Conservation (phyloP, 2,329 filamentous ascomycete species). For the Grosmannia clavigera region DNA sequence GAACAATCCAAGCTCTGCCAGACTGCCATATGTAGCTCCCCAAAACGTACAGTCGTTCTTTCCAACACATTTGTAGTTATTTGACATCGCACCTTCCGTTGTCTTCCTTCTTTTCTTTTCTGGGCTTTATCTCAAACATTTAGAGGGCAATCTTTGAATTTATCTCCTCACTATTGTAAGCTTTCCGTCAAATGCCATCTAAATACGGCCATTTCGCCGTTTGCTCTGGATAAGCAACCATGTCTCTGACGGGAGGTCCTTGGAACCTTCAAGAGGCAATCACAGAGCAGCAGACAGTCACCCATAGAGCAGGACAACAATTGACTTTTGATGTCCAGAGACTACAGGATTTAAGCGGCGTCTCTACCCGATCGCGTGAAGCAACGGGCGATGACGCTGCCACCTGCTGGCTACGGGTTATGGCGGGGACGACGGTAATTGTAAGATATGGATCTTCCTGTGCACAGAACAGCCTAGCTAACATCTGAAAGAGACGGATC, state of each 20-base stretch:
- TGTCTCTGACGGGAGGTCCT: background rate
- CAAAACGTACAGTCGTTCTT: background rate
- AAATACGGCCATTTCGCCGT: background rate
- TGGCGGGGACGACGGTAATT: background rate
- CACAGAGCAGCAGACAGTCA: constrained; percentile 6
- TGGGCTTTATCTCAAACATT: background rate
- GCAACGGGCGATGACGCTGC: background rate
- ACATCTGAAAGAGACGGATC: background rate
- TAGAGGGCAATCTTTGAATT: background rate
- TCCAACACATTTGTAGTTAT: background rate
- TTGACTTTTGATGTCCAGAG: constrained; percentile 3
- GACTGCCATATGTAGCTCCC: background rate
- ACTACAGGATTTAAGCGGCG: background rate
- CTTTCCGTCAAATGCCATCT: background rate
- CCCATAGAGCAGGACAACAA: background rate
- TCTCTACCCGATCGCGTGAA: background rate
- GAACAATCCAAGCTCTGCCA: background rate
- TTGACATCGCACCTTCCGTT: background rate
- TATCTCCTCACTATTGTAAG: background rate
- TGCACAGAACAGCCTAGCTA: background rate
- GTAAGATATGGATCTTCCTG: background rate
- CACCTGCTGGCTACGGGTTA: background rate
- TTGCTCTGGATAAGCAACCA: background rate
- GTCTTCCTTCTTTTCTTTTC: background rate
- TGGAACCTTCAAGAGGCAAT: constrained; percentile 13